A percentile compares a stretch with the other conserved stretches of the same genome.
These are phyloP conservation scores for Pachysandra terminalis DNA, from an alignment of 164 flowering plant genomes.

Conservation along the genomic window DNA sequence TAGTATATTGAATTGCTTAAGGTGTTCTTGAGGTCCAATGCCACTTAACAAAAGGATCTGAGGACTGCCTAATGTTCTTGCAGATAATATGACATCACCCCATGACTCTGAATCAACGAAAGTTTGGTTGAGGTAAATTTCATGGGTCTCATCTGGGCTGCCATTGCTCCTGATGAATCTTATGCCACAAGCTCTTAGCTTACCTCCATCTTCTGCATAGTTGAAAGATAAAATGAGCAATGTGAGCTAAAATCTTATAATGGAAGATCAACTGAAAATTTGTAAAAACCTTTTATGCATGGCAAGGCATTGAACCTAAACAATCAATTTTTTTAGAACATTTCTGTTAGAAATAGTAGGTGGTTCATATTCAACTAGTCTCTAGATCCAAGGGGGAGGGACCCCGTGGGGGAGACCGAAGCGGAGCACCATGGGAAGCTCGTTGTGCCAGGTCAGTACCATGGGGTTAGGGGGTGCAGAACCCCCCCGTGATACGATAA, in stretches of 20 bases:
- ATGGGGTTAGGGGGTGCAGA: too few species aligned
- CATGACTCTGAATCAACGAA: constrained; percentile 1
- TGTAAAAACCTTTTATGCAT: too few species aligned
- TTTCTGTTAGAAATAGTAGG: too few species aligned
- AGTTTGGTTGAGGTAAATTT: constrained; percentile 8
- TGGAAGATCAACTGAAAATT: too few species aligned
- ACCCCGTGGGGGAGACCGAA: too few species aligned
- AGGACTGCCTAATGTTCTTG: constrained; percentile 42
- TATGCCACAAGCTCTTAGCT: constrained; percentile 17
- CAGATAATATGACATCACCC: constrained; percentile 32
- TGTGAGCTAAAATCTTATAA: too few species aligned
- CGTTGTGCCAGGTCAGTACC: too few species aligned
- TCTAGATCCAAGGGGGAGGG: too few species aligned
- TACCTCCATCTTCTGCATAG: neutral
- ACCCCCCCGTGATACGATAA: too few species aligned
- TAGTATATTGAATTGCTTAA: constrained; percentile 24
- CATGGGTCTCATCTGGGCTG: neutral
- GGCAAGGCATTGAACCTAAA: neutral
- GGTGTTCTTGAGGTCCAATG: constrained; percentile 35
- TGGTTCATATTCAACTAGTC: too few species aligned
- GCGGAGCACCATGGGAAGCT: too few species aligned
- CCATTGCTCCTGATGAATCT: constrained; percentile 19
- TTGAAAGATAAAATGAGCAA: neutral
- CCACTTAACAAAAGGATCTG: constrained; percentile 45
- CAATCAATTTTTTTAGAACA: too few species aligned